Conservation (phyloP, 805 yeast genomes). For the Ogataea siamensis region DNA sequence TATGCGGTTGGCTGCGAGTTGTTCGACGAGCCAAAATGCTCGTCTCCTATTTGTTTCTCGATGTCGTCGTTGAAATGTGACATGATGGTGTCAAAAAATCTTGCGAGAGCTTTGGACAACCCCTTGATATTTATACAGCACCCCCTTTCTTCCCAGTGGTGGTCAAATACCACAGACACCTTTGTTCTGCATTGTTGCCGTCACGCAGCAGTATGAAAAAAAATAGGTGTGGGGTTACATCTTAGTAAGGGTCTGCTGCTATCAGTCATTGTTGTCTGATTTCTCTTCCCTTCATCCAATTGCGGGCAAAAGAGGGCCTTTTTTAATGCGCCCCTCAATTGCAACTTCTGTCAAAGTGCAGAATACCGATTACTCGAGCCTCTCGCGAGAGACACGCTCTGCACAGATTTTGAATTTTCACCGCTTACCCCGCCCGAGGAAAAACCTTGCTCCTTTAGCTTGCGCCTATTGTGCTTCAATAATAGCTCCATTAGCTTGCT, state of each 20-base stretch:
- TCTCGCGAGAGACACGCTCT: background rate
- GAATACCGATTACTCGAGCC: background rate
- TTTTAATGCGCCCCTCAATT: background rate
- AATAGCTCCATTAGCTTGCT: slow-evolving; percentile 51
- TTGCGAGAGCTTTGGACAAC: background rate
- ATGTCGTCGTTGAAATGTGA: slow-evolving; percentile 15
- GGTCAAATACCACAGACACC: background rate
- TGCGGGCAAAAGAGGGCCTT: background rate
- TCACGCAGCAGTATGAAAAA: background rate
- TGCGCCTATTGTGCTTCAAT: slow-evolving; percentile 43
- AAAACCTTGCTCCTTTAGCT: slow-evolving; percentile 14
- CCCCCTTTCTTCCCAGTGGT: background rate
- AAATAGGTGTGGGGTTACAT: slow-evolving; percentile 3
- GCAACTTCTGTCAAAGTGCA: background rate
- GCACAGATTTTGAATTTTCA: slow-evolving; percentile 6
- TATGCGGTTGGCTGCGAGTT: slow-evolving; percentile 26
- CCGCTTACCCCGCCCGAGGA: slow-evolving; percentile 3
- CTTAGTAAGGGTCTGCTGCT: background rate
- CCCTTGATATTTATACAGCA: background rate
- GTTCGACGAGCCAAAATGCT: slow-evolving; percentile 16
- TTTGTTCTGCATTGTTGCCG: background rate
- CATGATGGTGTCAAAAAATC: slow-evolving; percentile 1
- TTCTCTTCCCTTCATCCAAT: background rate
- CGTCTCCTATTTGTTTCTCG: slow-evolving; percentile 23
- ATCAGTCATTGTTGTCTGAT: background rate